A percentile compares a stretch with the other conserved stretches of the same genome.
Conservation (phyloP, 2,329 filamentous ascomycete species). For the Fusarium buxicola region DNA sequence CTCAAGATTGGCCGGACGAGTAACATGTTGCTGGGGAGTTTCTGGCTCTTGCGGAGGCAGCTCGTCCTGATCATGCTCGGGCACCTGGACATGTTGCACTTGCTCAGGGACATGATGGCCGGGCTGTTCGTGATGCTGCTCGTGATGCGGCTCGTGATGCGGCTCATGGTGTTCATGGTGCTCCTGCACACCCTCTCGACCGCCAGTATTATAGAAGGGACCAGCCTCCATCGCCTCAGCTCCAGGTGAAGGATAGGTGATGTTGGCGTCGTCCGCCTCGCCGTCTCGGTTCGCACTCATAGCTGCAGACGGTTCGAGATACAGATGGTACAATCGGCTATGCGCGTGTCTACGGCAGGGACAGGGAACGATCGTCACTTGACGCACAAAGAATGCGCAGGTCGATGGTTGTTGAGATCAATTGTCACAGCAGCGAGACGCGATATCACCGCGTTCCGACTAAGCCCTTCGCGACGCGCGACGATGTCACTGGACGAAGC, state of each 20-base stretch:
- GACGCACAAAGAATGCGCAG: constrained; percentile 10
- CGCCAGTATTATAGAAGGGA: constrained; percentile 58
- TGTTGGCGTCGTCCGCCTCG: constrained; percentile 51
- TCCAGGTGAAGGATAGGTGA: constrained; percentile 61
- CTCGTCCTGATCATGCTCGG: constrained; percentile 48
- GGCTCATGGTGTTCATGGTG: constrained; percentile 46
- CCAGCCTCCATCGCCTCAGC: constrained; percentile 57
- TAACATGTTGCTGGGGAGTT: constrained; percentile 55
- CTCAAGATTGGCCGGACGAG: constrained; percentile 61
- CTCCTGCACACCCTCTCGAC: constrained; percentile 50
- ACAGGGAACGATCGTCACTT: constrained; percentile 25
- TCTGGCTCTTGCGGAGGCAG: constrained; percentile 50
- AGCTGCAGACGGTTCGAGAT: constrained; percentile 8
- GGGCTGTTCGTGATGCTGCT: constrained; percentile 36
- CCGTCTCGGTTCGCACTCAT: constrained; percentile 53
- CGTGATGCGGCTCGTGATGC: constrained; percentile 38
- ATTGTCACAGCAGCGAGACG: constrained; percentile 27
- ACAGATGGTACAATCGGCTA: constrained; percentile 12
- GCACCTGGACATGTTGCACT: constrained; percentile 45
- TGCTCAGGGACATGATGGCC: constrained; percentile 48
- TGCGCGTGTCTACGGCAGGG: constrained; percentile 15
- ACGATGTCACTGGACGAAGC: constrained; percentile 43
- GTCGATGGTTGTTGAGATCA: constrained; percentile 12
- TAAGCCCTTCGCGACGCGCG: constrained; percentile 40
- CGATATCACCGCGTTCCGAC: constrained; percentile 34